These are phyloP conservation scores for Hypoxylon intermedium DNA, from an alignment of 495 filamentous ascomycete species.

Conservation along the genomic window DNA sequence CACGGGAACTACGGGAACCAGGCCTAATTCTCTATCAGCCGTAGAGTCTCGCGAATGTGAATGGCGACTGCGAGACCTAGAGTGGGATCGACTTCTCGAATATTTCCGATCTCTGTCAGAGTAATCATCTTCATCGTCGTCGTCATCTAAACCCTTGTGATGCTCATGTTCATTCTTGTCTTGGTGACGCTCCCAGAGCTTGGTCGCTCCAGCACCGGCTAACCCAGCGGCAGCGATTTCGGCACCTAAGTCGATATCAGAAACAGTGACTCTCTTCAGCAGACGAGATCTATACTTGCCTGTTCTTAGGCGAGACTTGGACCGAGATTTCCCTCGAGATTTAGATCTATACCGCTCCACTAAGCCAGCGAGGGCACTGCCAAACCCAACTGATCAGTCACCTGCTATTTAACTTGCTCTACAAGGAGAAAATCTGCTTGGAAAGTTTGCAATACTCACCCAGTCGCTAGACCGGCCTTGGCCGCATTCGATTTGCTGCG, in stretches of 20 bases:
- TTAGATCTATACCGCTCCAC: slow-evolving; percentile 76
- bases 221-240: slow-evolving; percentile 77
- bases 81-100: slow-evolving; percentile 57
- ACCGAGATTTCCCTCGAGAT: slow-evolving; percentile 59
- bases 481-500: slow-evolving; percentile 71
- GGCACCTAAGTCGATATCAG: slow-evolving; percentile 46
- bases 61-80: slow-evolving; percentile 50
- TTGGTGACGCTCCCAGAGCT: slow-evolving; percentile 80
- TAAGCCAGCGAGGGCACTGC: slow-evolving; percentile 70
- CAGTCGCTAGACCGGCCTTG: slow-evolving; percentile 78
- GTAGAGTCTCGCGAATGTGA: slow-evolving; percentile 54
- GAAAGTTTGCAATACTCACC: slow-evolving; percentile 45
- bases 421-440: not conserved
- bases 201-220: slow-evolving; percentile 78
- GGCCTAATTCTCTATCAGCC: slow-evolving; percentile 68
- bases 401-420: not conserved
- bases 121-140: too few species aligned
- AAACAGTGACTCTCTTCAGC: not conserved
- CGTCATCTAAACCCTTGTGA: slow-evolving; percentile 35
- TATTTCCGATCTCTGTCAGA: slow-evolving; percentile 50
- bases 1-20: slow-evolving; percentile 69
- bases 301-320: slow-evolving; percentile 62
- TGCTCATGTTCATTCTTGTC: slow-evolving; percentile 68
- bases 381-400: slow-evolving; percentile 16
- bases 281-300: slow-evolving; percentile 18